Conservation (phyloP, 768 basidiomycete species). For the Naganishia onofrii region DNA sequence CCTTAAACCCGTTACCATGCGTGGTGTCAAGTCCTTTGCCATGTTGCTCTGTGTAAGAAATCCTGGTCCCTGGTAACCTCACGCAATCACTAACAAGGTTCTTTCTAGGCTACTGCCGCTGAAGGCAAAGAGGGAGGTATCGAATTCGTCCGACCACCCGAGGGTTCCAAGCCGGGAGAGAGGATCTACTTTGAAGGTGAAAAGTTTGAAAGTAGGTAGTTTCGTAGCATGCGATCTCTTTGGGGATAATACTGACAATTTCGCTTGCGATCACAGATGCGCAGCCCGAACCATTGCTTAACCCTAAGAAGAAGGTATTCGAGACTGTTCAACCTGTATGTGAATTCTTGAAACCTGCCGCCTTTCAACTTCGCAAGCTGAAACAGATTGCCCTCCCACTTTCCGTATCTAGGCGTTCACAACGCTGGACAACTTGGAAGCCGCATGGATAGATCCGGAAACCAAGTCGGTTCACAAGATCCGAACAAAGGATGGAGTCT, state of each 20-base stretch:
- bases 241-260: background rate
- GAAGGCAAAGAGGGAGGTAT: conserved; percentile 76
- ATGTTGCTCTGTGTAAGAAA: conserved; percentile 89
- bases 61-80: too few species aligned
- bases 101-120: conserved; percentile 67
- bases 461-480: conserved; percentile 79
- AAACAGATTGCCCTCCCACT: background rate
- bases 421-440: conserved; percentile 80
- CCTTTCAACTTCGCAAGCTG: background rate
- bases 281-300: conserved; percentile 72
- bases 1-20: conserved; percentile 92
- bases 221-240: background rate
- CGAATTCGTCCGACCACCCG: conserved; percentile 85
- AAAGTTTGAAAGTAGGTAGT: conserved; percentile 71
- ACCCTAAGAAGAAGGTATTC: conserved; percentile 99
- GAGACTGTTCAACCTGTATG: conserved; percentile 87
- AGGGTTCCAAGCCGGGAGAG: conserved; percentile 82
- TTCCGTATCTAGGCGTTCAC: conserved; percentile 64
- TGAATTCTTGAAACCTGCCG: background rate
- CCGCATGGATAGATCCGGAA: conserved; percentile 85
- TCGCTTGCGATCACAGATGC: background rate
- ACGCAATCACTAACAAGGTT: background rate
- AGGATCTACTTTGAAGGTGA: conserved; percentile 90
- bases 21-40: conserved; percentile 94
- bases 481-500: conserved; percentile 75